Evolutionary conservation across 1,139 yeast species (phyloP), one percentile per base, ranked within the genome.

Genomic region (Scheffersomyces lignicola): DNA sequence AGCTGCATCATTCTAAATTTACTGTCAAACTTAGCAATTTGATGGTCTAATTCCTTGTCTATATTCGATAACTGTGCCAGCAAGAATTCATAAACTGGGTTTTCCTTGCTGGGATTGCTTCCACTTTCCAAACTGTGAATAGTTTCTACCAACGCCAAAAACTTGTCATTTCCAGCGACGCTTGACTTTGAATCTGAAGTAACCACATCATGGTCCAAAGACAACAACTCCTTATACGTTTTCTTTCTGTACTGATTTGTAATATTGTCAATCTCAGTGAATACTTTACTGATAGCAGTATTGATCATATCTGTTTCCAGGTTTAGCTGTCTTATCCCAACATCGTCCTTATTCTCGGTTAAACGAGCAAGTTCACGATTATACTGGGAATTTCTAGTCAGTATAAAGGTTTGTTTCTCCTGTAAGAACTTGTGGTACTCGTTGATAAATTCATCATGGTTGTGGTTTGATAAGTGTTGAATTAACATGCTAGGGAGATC

Each of bases 361-460:
- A 49, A 38, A 21, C 36, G 33, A 3, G 44, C 38, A n/a, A 48
- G 24, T 12, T 47, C 51, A 12, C 35, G 32, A 27, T 45, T 35
- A 36, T 44, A 47, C 16, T 34, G 51, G 45, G 9, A 43, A 35
- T 36, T 48, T 37, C 29, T 55, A 54, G 27, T 43, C 32, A 18
- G 35, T 48, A 41, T 45, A 41, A 33, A 60, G 41, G 28, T 42
- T 44, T 31, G 50, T 36, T 40, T 54, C 56, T 44, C 62, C 59
- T 36, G 44, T 45, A 31, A 70, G 57, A 38, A 92, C 29, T 72
- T 62, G 35, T 78, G 70, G 55, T 87, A 88, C 47, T 83, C 88
- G 31, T 80, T 75, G 30, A 88, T 67, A 30, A 92, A 72, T 27
- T 76, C 72, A 38, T 83, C 86, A 49, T 86, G 90, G 47, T 89